Base-by-base conservation (phyloP, 495 filamentous ascomycete genomes). In the Glonium stellatum region DNA sequence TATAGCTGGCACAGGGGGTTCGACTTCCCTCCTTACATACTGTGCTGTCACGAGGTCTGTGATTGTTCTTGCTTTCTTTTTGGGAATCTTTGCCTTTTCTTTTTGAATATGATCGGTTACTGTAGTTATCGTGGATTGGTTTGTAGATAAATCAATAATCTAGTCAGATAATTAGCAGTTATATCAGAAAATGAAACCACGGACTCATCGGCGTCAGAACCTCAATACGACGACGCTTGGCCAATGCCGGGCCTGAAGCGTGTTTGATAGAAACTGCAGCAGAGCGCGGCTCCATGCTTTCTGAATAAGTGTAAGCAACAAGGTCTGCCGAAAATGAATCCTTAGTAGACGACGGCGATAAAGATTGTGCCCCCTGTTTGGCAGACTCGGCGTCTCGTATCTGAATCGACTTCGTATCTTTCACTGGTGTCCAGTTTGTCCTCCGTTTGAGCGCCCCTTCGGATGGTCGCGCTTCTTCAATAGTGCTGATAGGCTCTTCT, bases 11-110 rank as follows among this genome's bases (percentile, higher is more conserved):
- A 41, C 37, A 49, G 25, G 19, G 35, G 64, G 66, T 46, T 64
- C 59, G 19, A 64, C 63, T 21, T 58, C 71, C 1, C 67, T 61
- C 11, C 68, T 54, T 27, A 72, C 72, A 70, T 95, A 96, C n/a
- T 83, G 83, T 22, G 87, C 85, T 4, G 85, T 96, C 23, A 91
- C 90, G 47, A 87, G 76, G 54, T 86, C 90, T 1, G 92, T 97
- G 55, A 97, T 85, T 6, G 92, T 97, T 41, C 82, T 85, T 0
- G 85, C 73, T 69, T 89, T 92, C 74, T 87, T 95, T 62, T 81
- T 83, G 31, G 78, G 80, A 18, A 75, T 74, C 79, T 87, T 73
- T 65, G 64, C 60, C 77, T 86, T 71, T 61, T 78, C 77, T 9
- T 70, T 64, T 13, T 73, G 70, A 41, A 63, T 5, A 49, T 41